These are phyloP conservation scores for Solanum bukasovii DNA, from an alignment of 257 asterid genomes.

Conservation along the genomic window DNA sequence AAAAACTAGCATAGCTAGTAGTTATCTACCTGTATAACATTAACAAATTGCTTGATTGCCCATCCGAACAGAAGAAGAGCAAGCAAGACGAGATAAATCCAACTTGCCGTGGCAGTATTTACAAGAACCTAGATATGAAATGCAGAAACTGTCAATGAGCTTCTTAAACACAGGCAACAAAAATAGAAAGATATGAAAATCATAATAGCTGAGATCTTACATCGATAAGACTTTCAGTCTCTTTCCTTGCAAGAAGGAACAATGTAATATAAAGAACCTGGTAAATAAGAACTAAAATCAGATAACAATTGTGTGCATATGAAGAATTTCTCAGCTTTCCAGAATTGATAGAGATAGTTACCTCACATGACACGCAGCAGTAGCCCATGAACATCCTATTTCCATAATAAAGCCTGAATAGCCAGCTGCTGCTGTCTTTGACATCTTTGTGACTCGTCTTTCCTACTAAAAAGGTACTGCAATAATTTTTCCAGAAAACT, in stretches of 20 bases:
- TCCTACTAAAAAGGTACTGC: slow-evolving; percentile 85
- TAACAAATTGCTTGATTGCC: slow-evolving; percentile 70
- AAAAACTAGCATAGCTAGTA: background rate
- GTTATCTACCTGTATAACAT: slow-evolving; percentile 67
- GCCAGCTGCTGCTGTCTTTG: slow-evolving; percentile 85
- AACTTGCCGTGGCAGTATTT: slow-evolving; percentile 36
- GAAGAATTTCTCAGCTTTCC: background rate
- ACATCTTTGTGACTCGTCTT: slow-evolving; percentile 87
- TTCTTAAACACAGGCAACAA: background rate
- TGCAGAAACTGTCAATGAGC: background rate
- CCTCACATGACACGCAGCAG: slow-evolving; percentile 97
- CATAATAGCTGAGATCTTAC: slow-evolving; percentile 35
- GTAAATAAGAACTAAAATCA: slow-evolving; percentile 5
- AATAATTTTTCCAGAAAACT: slow-evolving; percentile 2
- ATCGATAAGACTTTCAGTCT: slow-evolving; percentile 36
- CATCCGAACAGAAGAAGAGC: slow-evolving; percentile 59
- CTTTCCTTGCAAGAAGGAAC: slow-evolving; percentile 69
- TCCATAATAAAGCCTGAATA: slow-evolving; percentile 77
- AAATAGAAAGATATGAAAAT: background rate
- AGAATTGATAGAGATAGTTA: slow-evolving; percentile 16
- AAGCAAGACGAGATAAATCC: slow-evolving; percentile 40
- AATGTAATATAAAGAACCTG: slow-evolving; percentile 78
- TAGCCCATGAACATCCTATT: slow-evolving; percentile 80
- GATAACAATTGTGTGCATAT: background rate
- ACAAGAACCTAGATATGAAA: slow-evolving; percentile 44